Evolutionary conservation across 768 basidiomycete species (phyloP), one percentile per base, ranked within the genome.

Genomic region (Gloeostereum incarnatum): DNA sequence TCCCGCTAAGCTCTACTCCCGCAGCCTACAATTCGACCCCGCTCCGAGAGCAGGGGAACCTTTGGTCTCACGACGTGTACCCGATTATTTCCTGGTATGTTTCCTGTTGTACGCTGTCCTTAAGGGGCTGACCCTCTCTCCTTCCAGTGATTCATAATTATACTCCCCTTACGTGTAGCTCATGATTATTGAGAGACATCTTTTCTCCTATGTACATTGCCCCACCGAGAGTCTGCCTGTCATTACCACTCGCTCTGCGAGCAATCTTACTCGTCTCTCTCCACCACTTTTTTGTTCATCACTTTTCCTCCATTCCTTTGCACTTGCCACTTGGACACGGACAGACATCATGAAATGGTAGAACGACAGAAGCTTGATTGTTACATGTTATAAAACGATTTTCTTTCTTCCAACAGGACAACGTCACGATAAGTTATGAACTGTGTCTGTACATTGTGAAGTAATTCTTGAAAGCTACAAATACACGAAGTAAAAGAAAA

Each of bases 21-120:
- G 11, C 50, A 98, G 92, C 85, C 75, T 99, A 63, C 96, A 99
- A 78, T 99, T 98, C 63, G 96, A 99, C 65, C 96, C 96, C 55
- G 96, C 96, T 50, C 96, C 96, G 52, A 75, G 96, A 59, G 92
- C 94, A 55, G 96, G 96, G 50, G 96, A 99, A 61, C 96, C 96
- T 35, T 80, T 98, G 43, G 96, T 99, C 47, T 92, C 93, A 56
- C 76, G 88, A 63, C 84, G 88, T 60, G 88, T 90, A 62, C 88
- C 88, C 55, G 88, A 91, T 64, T 91, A 91, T 64, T 91, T 91
- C 77, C 73, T 91, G 57, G 87, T 90, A 54, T 53, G 80, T 68
- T n/a, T 8, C 26, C n/a, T n/a, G n/a, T n/a, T n/a, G n/a, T n/a
- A n/a, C n/a, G n/a, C n/a, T n/a, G n/a, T n/a, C n/a, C n/a, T n/a